A percentile compares a stretch with the other conserved stretches of the same genome.
Conservation (phyloP, 2,329 filamentous ascomycete genomes). For the Geosmithia putterillii region DNA sequence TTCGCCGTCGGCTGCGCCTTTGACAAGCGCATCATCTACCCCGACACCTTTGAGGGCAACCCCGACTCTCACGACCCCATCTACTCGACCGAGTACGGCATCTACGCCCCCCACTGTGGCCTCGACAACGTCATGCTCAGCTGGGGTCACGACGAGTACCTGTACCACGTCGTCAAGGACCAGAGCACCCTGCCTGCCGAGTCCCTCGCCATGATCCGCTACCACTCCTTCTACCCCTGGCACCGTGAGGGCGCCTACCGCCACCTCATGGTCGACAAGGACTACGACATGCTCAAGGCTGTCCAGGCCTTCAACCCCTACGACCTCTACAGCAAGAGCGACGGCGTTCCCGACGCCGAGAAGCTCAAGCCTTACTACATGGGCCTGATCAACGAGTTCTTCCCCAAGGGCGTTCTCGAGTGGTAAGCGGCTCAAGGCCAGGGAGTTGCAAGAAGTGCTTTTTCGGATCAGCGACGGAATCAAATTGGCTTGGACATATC, state of each 20-base stretch:
- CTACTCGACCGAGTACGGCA: constrained; percentile 58
- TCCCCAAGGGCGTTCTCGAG: constrained; percentile 23
- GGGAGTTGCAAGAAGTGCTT: too few species aligned
- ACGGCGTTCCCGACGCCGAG: constrained; percentile 63
- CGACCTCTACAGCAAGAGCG: constrained; percentile 84
- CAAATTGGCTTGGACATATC: too few species aligned
- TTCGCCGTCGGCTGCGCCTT: constrained; percentile 70
- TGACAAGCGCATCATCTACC: constrained; percentile 68
- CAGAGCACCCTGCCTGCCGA: constrained; percentile 70
- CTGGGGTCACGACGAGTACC: constrained; percentile 83
- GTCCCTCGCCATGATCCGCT: constrained; percentile 83
- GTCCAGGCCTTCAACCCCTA: constrained; percentile 86
- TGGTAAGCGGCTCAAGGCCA: constrained; percentile 18
- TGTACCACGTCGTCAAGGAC: constrained; percentile 77
- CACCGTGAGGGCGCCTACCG: constrained; percentile 69
- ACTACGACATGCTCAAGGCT: constrained; percentile 66
- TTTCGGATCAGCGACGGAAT: too few species aligned
- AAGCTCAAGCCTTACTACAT: constrained; percentile 52
- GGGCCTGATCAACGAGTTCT: constrained; percentile 30
- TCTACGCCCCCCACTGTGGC: constrained; percentile 69
- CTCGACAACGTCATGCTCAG: constrained; percentile 80
- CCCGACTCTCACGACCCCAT: constrained; percentile 60
- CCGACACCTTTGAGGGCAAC: constrained; percentile 64
- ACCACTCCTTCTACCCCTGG: constrained; percentile 91
- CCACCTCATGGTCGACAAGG: constrained; percentile 74